Base-by-base conservation (phyloP, 768 basidiomycete species). In the Lyophyllum decastes region DNA sequence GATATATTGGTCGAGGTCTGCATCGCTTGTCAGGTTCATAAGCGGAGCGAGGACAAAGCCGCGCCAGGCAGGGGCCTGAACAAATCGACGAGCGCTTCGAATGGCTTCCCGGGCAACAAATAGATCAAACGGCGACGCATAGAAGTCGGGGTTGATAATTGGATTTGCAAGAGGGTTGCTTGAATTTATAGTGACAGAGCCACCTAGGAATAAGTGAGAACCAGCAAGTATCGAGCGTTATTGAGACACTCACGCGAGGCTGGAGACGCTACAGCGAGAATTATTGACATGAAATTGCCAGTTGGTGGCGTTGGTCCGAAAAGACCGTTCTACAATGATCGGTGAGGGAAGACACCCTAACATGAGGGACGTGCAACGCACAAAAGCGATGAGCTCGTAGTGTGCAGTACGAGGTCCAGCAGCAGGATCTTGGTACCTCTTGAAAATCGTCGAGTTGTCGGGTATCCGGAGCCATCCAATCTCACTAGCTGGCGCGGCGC, bases 371-470 rank as follows among this genome's bases (percentile, higher is more conserved):
- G 6, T 8, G 17, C 12, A 7, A 44, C 21, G 35, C 57, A 48
- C 54, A 49, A 49, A 26, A 38, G 57, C 43, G 41, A 26, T 21
- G 11, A 67, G 47, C 49, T 71, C 70, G 25, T 63, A 64, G 52
- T 71, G 70, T 3, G 66, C 61, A 25, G 66, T 64, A 5, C 27
- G 33, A 2, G 45, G 58, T 4, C 70, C 70, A 1, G 64, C 53
- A 22, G 70, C 60, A 16, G 70, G 70, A 49, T 70, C 68, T 1
- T 46, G 25, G 24, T 49, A 53, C n/a, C 27, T 46, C 38, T 22
- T 59, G 35, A 54, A 66, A 49, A 45, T 16, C 8, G 16, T 26
- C 16, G 57, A 33, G n/a, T 53, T n/a, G 10, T 52, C 51, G n/a
- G 52, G 49, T 14, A 66, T 57, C 50, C 46, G 64, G 45, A 61